Evolutionary conservation across 176 grass and related monocot genomes (phyloP), one percentile per base, ranked within the genome.

Genomic region (Avena insularis): DNA sequence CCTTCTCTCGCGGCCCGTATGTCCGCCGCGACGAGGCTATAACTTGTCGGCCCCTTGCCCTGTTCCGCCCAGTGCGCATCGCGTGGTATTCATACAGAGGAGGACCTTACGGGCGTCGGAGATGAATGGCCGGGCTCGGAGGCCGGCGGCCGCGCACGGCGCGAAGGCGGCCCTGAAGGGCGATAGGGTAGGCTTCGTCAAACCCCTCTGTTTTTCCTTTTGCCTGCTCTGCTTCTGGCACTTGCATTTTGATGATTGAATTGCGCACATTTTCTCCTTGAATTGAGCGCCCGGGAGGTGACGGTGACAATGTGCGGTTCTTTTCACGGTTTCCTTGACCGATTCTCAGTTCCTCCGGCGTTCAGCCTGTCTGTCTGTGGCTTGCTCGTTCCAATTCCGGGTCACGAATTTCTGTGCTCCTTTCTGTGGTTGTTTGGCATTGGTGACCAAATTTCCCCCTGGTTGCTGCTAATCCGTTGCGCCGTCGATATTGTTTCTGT

Each of bases 151-250:
- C 25, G 55, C 55, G 12, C 58, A 36, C 31, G 53, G 78, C 33
- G 33, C 69, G 8, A 88, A 78, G 71, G 63, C 85, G 4, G 35
- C 90, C 62, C 48, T 78, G 33, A 94, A 87, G 89, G 57, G 82
- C 87, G 87, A 81, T 77, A 93, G 93, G 91, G 97, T 96, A 94
- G 75, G 92, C 66, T 23, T 84, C 87, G 0, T 45, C 68, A 45
- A 45, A 71, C 36, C 68, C 65, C 58, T 75, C 79, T 75, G 55
- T 76, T 67, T 74, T 12, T 4, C 59, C 77, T 3, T 68, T 14
- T 1, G 58, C 12, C 12, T 69, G 36, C 86, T 61, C 90, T 78
- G 80, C 80, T 84, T 65, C 61, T 56, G 61, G 12, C 21, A 35
- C 33, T 72, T 71, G 57, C 46, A 53, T 85, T 87, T 21, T 48